phyloP scores from a whole-genome alignment of 257 asterid genomes.

The Gentiana dahurica region DNA sequence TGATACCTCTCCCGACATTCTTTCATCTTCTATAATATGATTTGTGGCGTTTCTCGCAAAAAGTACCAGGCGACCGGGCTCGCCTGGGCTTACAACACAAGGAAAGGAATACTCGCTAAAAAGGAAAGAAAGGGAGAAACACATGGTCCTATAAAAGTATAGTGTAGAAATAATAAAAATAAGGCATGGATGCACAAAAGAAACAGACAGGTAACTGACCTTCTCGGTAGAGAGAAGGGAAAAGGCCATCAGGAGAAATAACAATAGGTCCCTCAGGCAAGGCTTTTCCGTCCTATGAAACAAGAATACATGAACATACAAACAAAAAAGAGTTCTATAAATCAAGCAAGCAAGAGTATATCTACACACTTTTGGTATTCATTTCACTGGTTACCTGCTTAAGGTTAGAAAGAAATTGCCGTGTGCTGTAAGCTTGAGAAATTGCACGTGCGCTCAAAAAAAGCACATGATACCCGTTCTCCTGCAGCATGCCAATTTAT shows the following conservation, averaged over 20 bases:
- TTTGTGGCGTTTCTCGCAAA: no score
- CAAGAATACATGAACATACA: not conserved
- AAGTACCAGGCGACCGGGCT: no score
- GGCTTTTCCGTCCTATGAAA: slow-evolving; percentile 72
- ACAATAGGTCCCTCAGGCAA: slow-evolving; percentile 97
- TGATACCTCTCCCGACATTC: no score
- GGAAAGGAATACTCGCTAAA: no score
- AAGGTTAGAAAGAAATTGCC: slow-evolving; percentile 72
- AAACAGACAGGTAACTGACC: slow-evolving; percentile 25
- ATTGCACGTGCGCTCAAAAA: slow-evolving; percentile 96
- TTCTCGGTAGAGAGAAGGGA: slow-evolving; percentile 95
- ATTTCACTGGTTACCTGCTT: slow-evolving; percentile 52
- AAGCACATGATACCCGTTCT: slow-evolving; percentile 88
- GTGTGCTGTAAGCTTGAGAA: slow-evolving; percentile 79
- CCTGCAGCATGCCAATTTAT: slow-evolving; percentile 42
- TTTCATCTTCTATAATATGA: no score
- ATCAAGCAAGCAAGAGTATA: not conserved
- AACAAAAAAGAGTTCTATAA: slow-evolving; percentile 1
- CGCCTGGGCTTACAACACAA: no score
- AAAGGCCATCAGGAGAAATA: slow-evolving; percentile 96
- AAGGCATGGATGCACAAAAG: slow-evolving; percentile 10
- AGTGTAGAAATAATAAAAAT: not conserved
- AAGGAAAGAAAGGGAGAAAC: no score
- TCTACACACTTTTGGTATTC: not conserved
- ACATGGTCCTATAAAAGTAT: no score